phyloP scores from a whole-genome alignment of 1,139 yeast genomes.

The Debaryomycetaceae sp. region DNA sequence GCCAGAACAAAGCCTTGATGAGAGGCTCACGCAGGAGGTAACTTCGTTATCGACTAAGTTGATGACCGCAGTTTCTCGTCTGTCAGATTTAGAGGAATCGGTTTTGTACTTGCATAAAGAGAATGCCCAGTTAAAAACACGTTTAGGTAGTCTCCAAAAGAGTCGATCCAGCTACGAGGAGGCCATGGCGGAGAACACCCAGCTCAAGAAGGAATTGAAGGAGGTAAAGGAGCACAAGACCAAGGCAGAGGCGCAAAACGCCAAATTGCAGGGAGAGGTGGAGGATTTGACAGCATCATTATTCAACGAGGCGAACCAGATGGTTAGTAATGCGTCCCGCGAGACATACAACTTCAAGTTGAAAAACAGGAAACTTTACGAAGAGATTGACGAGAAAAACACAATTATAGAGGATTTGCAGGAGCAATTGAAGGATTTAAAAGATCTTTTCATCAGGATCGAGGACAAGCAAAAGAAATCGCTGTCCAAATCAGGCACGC shows the following conservation, averaged over 20 bases:
- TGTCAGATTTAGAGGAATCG: conserved; percentile 49
- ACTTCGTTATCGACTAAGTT: conserved; percentile 56
- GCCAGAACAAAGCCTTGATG: conserved; percentile 15
- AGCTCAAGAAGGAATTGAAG: conserved; percentile 30
- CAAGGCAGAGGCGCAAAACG: conserved; percentile 58
- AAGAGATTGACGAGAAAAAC: conserved; percentile 72
- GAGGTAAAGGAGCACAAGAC: conserved; percentile 31
- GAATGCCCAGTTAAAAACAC: conserved; percentile 20
- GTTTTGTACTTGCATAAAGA: conserved; percentile 33
- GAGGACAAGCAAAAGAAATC: conserved; percentile 27
- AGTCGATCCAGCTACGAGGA: conserved; percentile 26
- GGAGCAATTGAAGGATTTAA: conserved; percentile 67
- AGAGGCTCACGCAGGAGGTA: conserved; percentile 52
- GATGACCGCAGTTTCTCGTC: conserved; percentile 59
- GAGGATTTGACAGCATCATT: conserved; percentile 74
- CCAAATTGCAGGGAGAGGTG: conserved; percentile 61
- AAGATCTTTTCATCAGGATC: conserved; percentile 43
- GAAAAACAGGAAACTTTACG: conserved; percentile 55
- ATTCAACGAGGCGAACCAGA: conserved; percentile 75
- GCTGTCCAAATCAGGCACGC: conserved; percentile 8
- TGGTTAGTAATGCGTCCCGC: conserved; percentile 70
- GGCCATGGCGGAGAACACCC: conserved; percentile 24
- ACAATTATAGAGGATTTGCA: conserved; percentile 61
- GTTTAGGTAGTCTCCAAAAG: conserved; percentile 14
- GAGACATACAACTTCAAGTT: conserved; percentile 53